Base-by-base conservation (phyloP, 257 asterid species). In the Nicotiana tabacum region DNA sequence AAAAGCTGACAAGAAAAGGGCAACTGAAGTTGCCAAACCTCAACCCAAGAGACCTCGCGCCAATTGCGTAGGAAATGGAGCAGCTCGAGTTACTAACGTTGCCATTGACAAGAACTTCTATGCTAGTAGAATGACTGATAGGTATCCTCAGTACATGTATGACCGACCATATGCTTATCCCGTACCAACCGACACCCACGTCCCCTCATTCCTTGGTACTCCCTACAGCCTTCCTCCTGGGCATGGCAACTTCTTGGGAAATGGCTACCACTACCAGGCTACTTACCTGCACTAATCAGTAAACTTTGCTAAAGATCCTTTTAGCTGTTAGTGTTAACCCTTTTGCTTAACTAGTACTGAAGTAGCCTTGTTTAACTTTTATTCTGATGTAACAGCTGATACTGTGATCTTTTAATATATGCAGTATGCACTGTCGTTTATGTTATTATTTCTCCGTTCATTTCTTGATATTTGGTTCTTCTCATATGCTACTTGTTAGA, bases 31-130 rank as follows among this genome's bases (percentile, higher is more conserved):
- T 33, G 91, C 97, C 15, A 96, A 96, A 81, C 99, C 99, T 80
- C 99, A 93, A 87, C 83, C 98, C 86, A 96, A 96, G 84, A 87
- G 99, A 77, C 98, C 99, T 77, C 97, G 98, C 15, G 98, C 98
- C 57, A 94, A 85, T 62, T 91, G 90, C 24, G 89, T 67, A 80
- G 91, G 92, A 64, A 90, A 89, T 67, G 93, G 92, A 82, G 92
- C 96, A 82, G 92, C 96, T 6, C 90, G 94, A 78, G 90, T 79
- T 64, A 78, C 91, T 61, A 92, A 88, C 10, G 82, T 78, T 81
- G 82, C 91, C 83, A 48, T 85, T 66, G 97, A 96, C 84, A 94
- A 93, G 92, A 92, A 83, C 94, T 66, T 81, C 66, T 81, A 81
- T 43, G 84, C 82, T 76, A 89, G 88, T 76, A 87, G 90, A 81